Conservation (phyloP, 2,329 filamentous ascomycete species). For the Trematosphaeria pertusa region DNA sequence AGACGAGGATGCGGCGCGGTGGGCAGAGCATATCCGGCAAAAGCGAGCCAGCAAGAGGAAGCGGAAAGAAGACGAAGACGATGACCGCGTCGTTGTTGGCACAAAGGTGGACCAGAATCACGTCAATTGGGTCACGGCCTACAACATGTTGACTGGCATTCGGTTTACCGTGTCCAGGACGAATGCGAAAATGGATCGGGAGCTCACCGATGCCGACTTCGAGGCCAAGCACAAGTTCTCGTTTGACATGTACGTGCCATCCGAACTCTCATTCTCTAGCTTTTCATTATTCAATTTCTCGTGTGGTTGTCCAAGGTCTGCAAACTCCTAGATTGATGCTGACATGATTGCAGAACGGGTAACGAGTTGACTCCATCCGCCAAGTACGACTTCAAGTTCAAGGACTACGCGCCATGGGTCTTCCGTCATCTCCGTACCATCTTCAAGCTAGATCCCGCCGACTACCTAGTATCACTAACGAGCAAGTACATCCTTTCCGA, state of each 20-base stretch:
- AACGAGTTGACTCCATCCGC: conserved; percentile 97
- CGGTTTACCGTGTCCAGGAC: conserved; percentile 95
- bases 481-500: conserved; percentile 99
- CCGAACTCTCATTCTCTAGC: conserved; percentile 22
- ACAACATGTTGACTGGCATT: conserved; percentile 99
- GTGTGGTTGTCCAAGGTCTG: conserved; percentile 20
- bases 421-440: conserved; percentile 88
- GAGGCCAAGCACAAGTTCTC: conserved; percentile 95
- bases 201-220: conserved; percentile 90
- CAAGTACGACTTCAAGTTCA: conserved; percentile 99
- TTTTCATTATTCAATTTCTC: conserved; percentile 10
- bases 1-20: conserved; percentile 89
- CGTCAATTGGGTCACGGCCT: conserved; percentile 95
- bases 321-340: conserved; percentile 21
- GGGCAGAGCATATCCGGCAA: conserved; percentile 91
- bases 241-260: conserved; percentile 84
- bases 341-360: conserved; percentile 71
- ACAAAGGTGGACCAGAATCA: conserved; percentile 98
- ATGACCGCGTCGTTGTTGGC: conserved; percentile 86
- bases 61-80: conserved; percentile 87
- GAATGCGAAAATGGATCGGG: conserved; percentile 93
- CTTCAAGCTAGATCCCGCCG: conserved; percentile 92
- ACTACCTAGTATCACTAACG: conserved; percentile 97
- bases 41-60: conserved; percentile 88
- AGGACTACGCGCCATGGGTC: conserved; percentile 99